Evolutionary conservation across 805 yeast genomes (phyloP), one percentile per base, ranked within the genome.

Genomic region (Blastobotrys chiropterorum): DNA sequence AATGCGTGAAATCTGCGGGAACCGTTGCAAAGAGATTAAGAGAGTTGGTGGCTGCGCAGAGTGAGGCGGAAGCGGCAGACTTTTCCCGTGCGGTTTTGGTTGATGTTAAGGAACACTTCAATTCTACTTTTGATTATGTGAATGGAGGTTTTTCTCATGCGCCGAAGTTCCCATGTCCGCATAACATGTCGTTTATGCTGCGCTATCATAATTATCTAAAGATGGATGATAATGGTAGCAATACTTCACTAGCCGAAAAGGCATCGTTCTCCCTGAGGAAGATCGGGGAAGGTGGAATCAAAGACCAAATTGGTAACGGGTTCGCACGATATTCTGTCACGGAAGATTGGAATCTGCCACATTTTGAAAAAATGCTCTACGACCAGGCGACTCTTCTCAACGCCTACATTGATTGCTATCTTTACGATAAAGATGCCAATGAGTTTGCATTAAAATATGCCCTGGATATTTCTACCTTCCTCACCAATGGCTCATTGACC

Each of bases 261-360:
- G 69, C 66, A 20, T 49, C 56, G 11, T 50, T 46, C 34, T 62
- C 72, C 0, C 57, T 71, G 40, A 45, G 49, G 16, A 55, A 56
- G 38, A 64, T 71, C 21, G 65, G 65, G 22, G 47, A 51, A 14
- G 69, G 73, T 7, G 75, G 74, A 0, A 64, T 69, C 16, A 69
- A 65, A 45, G 75, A 71, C 54, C 70, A 64, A 43, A 48, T 71
- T 8, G 70, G 71, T 4, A 50, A 66, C 21, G 75, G 75, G 21
- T 66, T 69, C 48, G 58, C 67, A 19, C 48, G 71, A 22, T 70
- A 68, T 55, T 67, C 73, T 0, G 67, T 67, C 15, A 65, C 72
- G 8, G 62, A 61, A 2, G 74, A 71, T 50, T 71, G 74, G 74
- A 62, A 62, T 38, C 56, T 71, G 38, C 75, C 75, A 2, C 70